Evolutionary conservation across 1,284 basidiomycete genomes (phyloP).

Genomic region (Trichosporon sp.): DNA sequence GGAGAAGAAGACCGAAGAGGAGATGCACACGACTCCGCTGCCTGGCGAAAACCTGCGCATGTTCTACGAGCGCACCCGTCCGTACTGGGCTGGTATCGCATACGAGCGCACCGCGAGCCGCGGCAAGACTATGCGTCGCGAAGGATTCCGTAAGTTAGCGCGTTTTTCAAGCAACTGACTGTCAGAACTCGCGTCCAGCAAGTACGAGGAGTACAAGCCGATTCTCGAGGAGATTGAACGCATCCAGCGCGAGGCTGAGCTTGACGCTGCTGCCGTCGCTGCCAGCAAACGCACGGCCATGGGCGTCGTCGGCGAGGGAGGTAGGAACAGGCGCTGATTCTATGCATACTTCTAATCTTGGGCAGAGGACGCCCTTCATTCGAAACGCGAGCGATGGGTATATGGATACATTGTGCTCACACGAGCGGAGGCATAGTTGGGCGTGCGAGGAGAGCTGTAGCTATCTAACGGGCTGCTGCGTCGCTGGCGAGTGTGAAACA

Average conservation of each 20-base stretch:
- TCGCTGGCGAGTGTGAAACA: no score
- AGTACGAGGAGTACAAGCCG: conserved; percentile 64
- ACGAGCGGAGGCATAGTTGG: no score
- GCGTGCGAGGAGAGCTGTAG: no score
- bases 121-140: conserved; percentile 73
- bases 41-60: conserved; percentile 81
- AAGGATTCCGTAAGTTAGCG: conserved; percentile 70
- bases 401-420: no score
- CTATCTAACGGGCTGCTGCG: no score
- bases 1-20: conserved; percentile 65
- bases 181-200: conserved; percentile 16
- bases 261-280: conserved; percentile 75
- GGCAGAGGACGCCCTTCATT: no score
- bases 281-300: conserved; percentile 29
- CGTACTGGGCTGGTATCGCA: conserved; percentile 75
- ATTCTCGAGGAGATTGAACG: conserved; percentile 74
- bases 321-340: conserved; percentile 21
- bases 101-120: conserved; percentile 57
- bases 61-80: conserved; percentile 78
- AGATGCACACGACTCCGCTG: conserved; percentile 72
- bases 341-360: not conserved
- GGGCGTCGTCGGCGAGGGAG: conserved; percentile 35
- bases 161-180: conserved; percentile 5
- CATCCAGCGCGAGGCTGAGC: conserved; percentile 76
- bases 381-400: no score